These are phyloP conservation scores for Rhododendron ferrugineum DNA, from an alignment of 148 eudicot species.

Conservation along the genomic window DNA sequence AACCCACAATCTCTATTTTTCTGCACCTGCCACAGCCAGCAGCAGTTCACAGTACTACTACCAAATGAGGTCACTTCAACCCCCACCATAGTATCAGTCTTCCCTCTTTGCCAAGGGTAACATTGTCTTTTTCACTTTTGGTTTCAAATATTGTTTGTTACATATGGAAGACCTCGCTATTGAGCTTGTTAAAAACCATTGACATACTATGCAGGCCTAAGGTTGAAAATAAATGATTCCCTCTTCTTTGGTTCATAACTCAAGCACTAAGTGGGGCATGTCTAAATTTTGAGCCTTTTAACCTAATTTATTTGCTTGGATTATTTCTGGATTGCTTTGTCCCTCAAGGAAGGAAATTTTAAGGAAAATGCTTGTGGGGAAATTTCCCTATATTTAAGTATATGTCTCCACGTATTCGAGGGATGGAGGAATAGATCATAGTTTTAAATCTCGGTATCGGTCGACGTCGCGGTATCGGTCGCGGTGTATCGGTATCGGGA, in stretches of 20 bases:
- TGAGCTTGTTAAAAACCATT: neutral
- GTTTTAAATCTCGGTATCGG: too few relatives aligned
- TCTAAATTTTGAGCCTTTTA: neutral
- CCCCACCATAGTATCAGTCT: slow-evolving; percentile 15
- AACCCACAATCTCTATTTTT: slow-evolving; percentile 22
- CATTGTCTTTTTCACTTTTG: neutral
- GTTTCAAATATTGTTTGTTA: slow-evolving; percentile 3
- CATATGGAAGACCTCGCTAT: neutral
- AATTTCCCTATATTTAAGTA: neutral
- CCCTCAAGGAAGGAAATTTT: neutral
- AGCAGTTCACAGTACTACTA: slow-evolving; percentile 26
- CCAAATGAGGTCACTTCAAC: slow-evolving; percentile 31
- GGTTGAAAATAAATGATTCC: neutral
- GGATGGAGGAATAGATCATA: neutral
- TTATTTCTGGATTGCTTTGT: neutral
- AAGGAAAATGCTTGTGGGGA: neutral
- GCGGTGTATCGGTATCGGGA: too few relatives aligned
- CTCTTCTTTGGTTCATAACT: neutral
- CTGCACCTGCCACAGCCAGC: slow-evolving; percentile 25
- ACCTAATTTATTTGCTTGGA: neutral
- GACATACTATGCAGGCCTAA: neutral
- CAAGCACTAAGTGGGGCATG: neutral
- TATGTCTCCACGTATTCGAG: neutral
- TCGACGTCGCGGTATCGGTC: too few relatives aligned
- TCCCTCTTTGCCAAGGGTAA: neutral